Percentiles rank a stretch among this genome's conserved stretches.
phyloP scores from a whole-genome alignment of 805 yeast species.

The Yamadazyma paraphyllophila region DNA sequence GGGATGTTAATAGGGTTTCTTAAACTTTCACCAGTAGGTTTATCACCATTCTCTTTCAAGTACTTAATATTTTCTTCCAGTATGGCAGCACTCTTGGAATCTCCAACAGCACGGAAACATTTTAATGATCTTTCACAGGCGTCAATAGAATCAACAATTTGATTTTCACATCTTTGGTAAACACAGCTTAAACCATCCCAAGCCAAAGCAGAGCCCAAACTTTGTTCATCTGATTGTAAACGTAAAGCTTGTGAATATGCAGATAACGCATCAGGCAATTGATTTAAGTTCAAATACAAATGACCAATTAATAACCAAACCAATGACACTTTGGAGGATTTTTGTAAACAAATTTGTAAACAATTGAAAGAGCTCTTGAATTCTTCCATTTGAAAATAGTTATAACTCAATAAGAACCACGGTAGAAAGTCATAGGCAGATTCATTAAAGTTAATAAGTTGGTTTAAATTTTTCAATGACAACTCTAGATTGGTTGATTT shows the following conservation, averaged over 20 bases:
- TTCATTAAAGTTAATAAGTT: constrained; percentile 3
- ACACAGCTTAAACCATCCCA: constrained; percentile 67
- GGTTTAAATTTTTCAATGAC: constrained; percentile 7
- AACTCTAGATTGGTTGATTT: neutral
- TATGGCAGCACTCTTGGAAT: neutral
- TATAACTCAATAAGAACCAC: constrained; percentile 55
- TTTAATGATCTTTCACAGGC: constrained; percentile 53
- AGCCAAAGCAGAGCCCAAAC: constrained; percentile 52
- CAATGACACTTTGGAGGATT: constrained; percentile 53
- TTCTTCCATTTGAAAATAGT: constrained; percentile 44
- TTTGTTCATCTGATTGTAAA: constrained; percentile 46
- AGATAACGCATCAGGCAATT: constrained; percentile 62
- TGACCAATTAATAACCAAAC: constrained; percentile 69
- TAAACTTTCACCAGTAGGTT: neutral
- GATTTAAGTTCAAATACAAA: constrained; percentile 56
- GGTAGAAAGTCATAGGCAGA: constrained; percentile 52
- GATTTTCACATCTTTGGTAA: constrained; percentile 62
- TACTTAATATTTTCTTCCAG: neutral
- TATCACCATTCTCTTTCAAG: neutral
- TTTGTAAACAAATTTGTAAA: constrained; percentile 52
- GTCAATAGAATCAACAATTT: constrained; percentile 57
- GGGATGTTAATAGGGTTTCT: constrained; percentile 5
- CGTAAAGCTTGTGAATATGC: constrained; percentile 67
- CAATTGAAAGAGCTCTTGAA: constrained; percentile 55
- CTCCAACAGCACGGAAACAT: constrained; percentile 36